Base-by-base conservation (phyloP, 2,329 filamentous ascomycete species). In the Fusarium acutatum region DNA sequence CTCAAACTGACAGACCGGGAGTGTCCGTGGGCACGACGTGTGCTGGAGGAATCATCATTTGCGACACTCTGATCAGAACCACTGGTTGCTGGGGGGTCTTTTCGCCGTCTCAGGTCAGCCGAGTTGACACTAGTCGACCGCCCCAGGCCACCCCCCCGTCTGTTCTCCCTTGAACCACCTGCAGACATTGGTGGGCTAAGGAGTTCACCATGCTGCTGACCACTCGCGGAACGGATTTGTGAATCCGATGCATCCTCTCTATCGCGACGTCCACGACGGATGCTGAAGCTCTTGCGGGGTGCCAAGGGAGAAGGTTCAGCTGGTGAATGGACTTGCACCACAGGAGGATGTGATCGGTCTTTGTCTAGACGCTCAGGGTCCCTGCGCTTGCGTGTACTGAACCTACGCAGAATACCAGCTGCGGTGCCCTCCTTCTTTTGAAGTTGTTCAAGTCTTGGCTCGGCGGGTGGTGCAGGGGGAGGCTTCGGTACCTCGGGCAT, bases 121-220 rank as follows among this genome's bases (percentile, higher is more conserved):
- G 94, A 96, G 78, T 95, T 97, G 61, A 98, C 95, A 79, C 95
- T 98, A 14, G 96, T 95, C 12, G 95, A 97, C 71, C 96, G 90
- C 40, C 94, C 94, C 24, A 98, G 85, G 15, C 91, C 91, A 52
- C 75, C 79, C 75, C 93, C 93, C 53, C 89, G 91, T 60, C 88
- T 88, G 49, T 89, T 88, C 26, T 90, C 86, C 54, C 84, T 84
- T 60, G 81, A 78, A 34, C 83, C 89, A 43, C 90, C 91, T 26
- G 88, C 87, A 12, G 91, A 89, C 72, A 88, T 83, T 3, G 93
- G 93, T 1, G 94, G 93, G 67, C 92, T 92, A 18, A 97, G 88
- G 20, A 97, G 87, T 67, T 96, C 94, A 67, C 92, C 90, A 74
- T 95, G 92, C 67, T 95, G 93, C 77, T 94, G 91, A 77, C 82